phyloP scores from a whole-genome alignment of 106 monocot genomes.

The Triglochin maritima region DNA sequence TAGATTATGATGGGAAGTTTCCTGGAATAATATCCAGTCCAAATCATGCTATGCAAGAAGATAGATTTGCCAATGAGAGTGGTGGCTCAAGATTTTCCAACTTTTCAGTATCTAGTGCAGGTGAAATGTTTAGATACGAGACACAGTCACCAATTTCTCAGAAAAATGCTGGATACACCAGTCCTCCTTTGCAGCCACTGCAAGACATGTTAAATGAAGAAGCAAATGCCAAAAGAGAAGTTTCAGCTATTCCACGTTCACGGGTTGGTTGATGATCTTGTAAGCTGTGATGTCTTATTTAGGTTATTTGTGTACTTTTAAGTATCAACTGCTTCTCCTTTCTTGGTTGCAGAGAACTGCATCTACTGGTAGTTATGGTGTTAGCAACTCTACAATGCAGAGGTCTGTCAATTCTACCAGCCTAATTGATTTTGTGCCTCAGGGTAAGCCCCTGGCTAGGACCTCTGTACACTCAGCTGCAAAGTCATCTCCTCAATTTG shows the following conservation, averaged over 20 bases:
- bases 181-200: slow-evolving; percentile 27
- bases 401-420: slow-evolving; percentile 38
- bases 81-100: slow-evolving; percentile 52
- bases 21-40: slow-evolving; percentile 60
- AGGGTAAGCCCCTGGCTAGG: slow-evolving; percentile 13
- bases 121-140: slow-evolving; percentile 43
- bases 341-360: slow-evolving; percentile 36
- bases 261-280: slow-evolving; percentile 11
- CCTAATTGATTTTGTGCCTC: slow-evolving; percentile 32
- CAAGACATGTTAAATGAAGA: slow-evolving; percentile 40
- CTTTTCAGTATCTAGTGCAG: slow-evolving; percentile 45
- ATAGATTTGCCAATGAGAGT: slow-evolving; percentile 73
- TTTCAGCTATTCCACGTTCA: slow-evolving; percentile 17
- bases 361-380: slow-evolving; percentile 62
- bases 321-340: neutral
- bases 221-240: slow-evolving; percentile 17
- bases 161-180: slow-evolving; percentile 23
- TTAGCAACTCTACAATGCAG: slow-evolving; percentile 26
- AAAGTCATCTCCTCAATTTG: slow-evolving; percentile 12
- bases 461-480: slow-evolving; percentile 19
- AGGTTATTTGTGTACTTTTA: neutral
- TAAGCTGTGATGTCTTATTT: neutral
- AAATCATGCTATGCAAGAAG: slow-evolving; percentile 44
- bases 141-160: slow-evolving; percentile 47
- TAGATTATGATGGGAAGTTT: slow-evolving; percentile 68